Evolutionary conservation across 495 filamentous ascomycete species (phyloP).

Genomic region (Lasiosphaeria miniovina): DNA sequence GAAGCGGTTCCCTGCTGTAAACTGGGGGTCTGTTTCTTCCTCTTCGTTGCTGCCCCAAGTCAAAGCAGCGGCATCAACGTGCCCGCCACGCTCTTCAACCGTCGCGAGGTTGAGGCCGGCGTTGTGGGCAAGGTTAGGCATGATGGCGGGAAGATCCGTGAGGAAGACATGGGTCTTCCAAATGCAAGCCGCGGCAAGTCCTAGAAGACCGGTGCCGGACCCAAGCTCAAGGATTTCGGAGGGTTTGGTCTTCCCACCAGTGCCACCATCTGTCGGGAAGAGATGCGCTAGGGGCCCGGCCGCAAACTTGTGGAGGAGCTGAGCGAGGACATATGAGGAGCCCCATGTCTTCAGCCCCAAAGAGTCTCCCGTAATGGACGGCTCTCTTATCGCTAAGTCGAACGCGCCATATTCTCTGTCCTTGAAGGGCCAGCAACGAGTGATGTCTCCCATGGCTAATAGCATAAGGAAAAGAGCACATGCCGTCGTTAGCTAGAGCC

Average conservation of each 20-base stretch:
- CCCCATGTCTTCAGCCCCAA: slow-evolving; percentile 93
- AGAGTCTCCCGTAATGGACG: slow-evolving; percentile 79
- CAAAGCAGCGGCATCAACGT: slow-evolving; percentile 33
- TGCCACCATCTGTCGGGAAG: slow-evolving; percentile 15
- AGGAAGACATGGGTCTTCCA: slow-evolving; percentile 42
- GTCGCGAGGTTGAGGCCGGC: slow-evolving; percentile 33
- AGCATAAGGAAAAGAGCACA: not conserved
- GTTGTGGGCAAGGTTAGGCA: slow-evolving; percentile 44
- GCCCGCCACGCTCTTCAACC: slow-evolving; percentile 36
- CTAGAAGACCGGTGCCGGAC: slow-evolving; percentile 63
- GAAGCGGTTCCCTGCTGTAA: slow-evolving; percentile 33
- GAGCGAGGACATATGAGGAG: slow-evolving; percentile 80
- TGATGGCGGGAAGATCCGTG: slow-evolving; percentile 46
- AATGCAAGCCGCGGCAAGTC: slow-evolving; percentile 46
- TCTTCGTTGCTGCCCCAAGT: slow-evolving; percentile 40
- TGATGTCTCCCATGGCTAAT: slow-evolving; percentile 75
- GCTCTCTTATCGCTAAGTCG: slow-evolving; percentile 74
- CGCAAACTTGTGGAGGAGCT: slow-evolving; percentile 55
- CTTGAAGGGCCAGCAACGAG: slow-evolving; percentile 66
- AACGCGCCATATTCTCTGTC: slow-evolving; percentile 32
- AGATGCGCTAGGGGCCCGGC: slow-evolving; percentile 37
- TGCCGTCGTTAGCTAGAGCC: not conserved
- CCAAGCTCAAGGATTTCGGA: slow-evolving; percentile 56
- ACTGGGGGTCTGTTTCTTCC: slow-evolving; percentile 32
- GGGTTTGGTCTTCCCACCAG: slow-evolving; percentile 3